Evolutionary conservation across 306 rosid genomes (phyloP).

Genomic region (Trichosanthes truncata): DNA sequence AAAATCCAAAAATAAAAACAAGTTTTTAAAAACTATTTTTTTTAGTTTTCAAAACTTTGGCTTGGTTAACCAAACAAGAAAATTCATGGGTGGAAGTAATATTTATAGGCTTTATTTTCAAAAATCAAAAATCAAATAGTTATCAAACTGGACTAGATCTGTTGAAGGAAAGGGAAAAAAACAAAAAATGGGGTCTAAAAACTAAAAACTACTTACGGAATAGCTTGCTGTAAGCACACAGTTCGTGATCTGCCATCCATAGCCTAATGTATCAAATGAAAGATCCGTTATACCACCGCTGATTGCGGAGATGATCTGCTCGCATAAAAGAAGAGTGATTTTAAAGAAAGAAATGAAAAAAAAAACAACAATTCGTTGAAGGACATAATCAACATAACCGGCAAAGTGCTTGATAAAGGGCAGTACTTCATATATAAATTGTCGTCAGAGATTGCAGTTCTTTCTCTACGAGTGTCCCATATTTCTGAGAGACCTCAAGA

Average conservation of each 20-base stretch:
- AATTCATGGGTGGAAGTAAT: too few species aligned
- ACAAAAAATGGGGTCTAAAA: not conserved
- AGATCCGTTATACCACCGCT: constrained; percentile 81
- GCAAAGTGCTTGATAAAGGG: not conserved
- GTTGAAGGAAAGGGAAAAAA: not conserved
- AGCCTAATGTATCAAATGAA: constrained; percentile 61
- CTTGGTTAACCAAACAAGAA: too few species aligned
- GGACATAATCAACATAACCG: not conserved
- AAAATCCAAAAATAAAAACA: too few species aligned
- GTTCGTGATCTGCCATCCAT: constrained; percentile 70
- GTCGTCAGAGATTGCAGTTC: not conserved
- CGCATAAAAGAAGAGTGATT: not conserved
- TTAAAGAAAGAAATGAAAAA: not conserved
- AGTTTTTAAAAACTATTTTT: too few species aligned
- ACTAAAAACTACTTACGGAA: constrained; percentile 38
- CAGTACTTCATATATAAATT: not conserved
- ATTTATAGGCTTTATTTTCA: too few species aligned
- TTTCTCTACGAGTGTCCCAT: not conserved
- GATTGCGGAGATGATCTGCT: constrained; percentile 76
- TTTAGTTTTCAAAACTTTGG: too few species aligned
- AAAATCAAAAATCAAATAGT: too few species aligned
- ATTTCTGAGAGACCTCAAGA: not conserved
- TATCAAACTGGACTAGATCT: too few species aligned
- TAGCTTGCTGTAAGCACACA: constrained; percentile 77
- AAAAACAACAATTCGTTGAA: not conserved